Evolutionary conservation across 148 eudicot genomes (phyloP).

Genomic region (Beta vulgaris): DNA sequence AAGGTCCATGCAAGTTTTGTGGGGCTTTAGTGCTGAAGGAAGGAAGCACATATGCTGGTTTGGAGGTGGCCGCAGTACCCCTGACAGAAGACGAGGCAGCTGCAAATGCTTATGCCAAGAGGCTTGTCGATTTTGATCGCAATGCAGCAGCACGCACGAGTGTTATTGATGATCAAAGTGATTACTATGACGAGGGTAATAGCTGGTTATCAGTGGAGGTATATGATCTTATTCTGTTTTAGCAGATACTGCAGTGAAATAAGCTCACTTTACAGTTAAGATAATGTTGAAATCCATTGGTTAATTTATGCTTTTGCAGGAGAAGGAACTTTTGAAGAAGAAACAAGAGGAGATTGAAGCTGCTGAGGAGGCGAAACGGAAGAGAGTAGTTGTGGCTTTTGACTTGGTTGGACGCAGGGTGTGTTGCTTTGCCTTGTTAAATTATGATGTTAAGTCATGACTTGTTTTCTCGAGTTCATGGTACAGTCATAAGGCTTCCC

Average conservation of each 20-base stretch:
- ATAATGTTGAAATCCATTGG: not conserved
- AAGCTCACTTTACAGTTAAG: not conserved
- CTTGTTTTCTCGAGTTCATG: not conserved
- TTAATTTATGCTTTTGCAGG: constrained; percentile 41
- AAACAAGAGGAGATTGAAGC: constrained; percentile 81
- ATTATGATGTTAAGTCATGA: constrained; percentile 1
- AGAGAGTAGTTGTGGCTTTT: constrained; percentile 84
- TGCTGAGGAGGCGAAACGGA: constrained; percentile 74
- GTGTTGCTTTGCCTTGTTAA: constrained; percentile 17
- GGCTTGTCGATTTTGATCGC: constrained; percentile 95
- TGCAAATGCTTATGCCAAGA: constrained; percentile 96
- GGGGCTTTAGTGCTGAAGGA: constrained; percentile 90
- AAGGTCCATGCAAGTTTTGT: constrained; percentile 95
- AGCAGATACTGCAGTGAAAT: not conserved
- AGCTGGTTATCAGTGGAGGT: constrained; percentile 96
- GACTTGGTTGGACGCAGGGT: constrained; percentile 99
- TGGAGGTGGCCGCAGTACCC: constrained; percentile 52
- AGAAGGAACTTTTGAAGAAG: constrained; percentile 85
- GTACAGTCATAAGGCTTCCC: not conserved
- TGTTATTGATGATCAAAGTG: constrained; percentile 99
- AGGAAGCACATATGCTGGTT: constrained; percentile 93
- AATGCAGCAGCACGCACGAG: constrained; percentile 97
- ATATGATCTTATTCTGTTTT: constrained; percentile 9
- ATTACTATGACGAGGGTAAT: constrained; percentile 89
- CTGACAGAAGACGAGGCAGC: constrained; percentile 76